These are phyloP conservation scores for Aspergillus indologenus DNA, from an alignment of 495 filamentous ascomycete genomes.

Conservation along the genomic window DNA sequence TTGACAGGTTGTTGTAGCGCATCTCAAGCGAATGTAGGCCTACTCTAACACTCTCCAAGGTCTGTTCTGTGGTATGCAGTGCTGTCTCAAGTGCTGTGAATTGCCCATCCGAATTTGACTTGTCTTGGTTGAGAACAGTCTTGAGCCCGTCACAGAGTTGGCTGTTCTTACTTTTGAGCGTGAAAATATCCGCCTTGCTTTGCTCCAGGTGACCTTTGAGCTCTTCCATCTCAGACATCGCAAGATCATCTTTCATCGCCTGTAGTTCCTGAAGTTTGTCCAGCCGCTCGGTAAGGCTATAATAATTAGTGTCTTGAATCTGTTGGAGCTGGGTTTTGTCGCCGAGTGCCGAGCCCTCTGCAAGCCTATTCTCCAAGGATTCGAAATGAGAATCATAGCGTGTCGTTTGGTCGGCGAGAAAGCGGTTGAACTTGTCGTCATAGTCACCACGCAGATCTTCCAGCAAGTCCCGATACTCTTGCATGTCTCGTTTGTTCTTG, in stretches of 20 bases:
- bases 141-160: constrained; percentile 13
- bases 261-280: constrained; percentile 14
- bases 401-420: not conserved
- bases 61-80: not conserved
- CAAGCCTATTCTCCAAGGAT: not conserved
- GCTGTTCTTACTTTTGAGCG: constrained; percentile 4
- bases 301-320: not conserved
- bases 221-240: constrained; percentile 16
- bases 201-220: constrained; percentile 10
- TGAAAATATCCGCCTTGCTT: not conserved
- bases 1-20: constrained; percentile 36
- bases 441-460: not conserved
- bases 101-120: not conserved
- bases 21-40: constrained; percentile 38
- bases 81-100: not conserved
- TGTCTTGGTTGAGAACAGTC: not conserved
- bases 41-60: constrained; percentile 16
- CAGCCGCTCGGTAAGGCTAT: not conserved
- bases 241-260: constrained; percentile 22
- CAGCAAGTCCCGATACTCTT: not conserved
- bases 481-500: not conserved
- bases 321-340: not conserved
- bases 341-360: not conserved
- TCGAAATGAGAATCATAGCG: not conserved
- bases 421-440: not conserved